Percentiles rank a stretch among this genome's conserved stretches.
phyloP scores from a whole-genome alignment of 768 basidiomycete species.

The Auricularia sp. region DNA sequence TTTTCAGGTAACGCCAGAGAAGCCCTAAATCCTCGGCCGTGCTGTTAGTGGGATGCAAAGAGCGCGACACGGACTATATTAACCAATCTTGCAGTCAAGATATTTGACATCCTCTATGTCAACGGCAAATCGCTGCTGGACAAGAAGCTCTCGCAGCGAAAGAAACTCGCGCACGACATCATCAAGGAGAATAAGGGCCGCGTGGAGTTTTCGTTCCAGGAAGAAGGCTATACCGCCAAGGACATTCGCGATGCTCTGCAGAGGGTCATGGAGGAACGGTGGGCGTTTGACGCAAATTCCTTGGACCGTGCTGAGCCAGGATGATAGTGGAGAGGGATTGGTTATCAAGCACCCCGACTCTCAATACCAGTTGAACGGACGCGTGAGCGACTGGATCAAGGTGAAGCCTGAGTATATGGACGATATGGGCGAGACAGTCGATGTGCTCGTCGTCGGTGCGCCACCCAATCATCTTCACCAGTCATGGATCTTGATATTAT shows the following conservation, averaged over 20 bases:
- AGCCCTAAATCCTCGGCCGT: conserved; percentile 72
- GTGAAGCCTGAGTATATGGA: conserved; percentile 90
- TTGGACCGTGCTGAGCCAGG: background rate
- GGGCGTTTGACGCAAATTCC: conserved; percentile 6
- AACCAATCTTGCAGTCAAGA: conserved; percentile 58
- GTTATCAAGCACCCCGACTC: conserved; percentile 81
- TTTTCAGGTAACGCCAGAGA: conserved; percentile 57
- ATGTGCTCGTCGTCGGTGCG: conserved; percentile 64
- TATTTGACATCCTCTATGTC: conserved; percentile 88
- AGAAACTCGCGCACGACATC: conserved; percentile 62
- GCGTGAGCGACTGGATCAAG: conserved; percentile 92
- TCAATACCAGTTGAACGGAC: conserved; percentile 75
- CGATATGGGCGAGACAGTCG: conserved; percentile 86
- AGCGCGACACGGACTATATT: background rate
- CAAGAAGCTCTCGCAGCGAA: conserved; percentile 64
- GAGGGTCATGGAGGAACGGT: conserved; percentile 62
- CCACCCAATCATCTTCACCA: conserved; percentile 35
- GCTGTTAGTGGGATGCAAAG: conserved; percentile 50
- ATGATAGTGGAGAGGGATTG: conserved; percentile 74
- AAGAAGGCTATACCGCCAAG: conserved; percentile 63
- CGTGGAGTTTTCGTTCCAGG: conserved; percentile 68
- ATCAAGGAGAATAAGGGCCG: conserved; percentile 65
- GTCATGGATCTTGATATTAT: background rate
- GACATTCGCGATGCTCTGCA: conserved; percentile 79
- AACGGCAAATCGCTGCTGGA: conserved; percentile 74